Evolutionary conservation across 768 basidiomycete species (phyloP).

Genomic region (Tricholoma terreum): DNA sequence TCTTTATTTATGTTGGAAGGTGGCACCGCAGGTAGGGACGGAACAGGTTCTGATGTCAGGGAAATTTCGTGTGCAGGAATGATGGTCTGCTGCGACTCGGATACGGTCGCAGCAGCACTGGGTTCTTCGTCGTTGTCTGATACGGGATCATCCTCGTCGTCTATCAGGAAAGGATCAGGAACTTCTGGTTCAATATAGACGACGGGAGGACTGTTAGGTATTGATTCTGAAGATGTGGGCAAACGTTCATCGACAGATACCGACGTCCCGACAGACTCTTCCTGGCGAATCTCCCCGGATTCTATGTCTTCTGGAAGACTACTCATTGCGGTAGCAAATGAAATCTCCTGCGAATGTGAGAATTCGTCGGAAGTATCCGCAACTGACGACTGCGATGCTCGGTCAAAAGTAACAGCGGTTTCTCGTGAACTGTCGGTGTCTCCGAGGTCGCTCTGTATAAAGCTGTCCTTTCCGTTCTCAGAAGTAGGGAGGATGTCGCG

Average conservation of each 20-base stretch:
- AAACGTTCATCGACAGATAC: background rate
- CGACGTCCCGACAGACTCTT: conserved; percentile 5
- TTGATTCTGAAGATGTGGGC: conserved; percentile 6
- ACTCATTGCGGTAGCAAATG: background rate
- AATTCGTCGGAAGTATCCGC: background rate
- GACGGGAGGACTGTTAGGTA: conserved; percentile 26
- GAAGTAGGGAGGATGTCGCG: conserved; percentile 14
- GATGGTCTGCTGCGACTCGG: conserved; percentile 32
- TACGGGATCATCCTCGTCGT: conserved; percentile 39
- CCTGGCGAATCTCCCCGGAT: background rate
- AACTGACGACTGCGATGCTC: conserved; percentile 7
- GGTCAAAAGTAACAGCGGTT: conserved; percentile 4
- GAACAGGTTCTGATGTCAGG: conserved; percentile 33
- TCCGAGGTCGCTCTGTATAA: conserved; percentile 6
- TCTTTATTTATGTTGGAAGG: conserved; percentile 51
- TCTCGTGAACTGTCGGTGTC: conserved; percentile 6
- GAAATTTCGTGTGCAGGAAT: conserved; percentile 42
- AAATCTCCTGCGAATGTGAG: background rate
- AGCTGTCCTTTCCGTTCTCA: conserved; percentile 14
- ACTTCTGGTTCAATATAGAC: conserved; percentile 44
- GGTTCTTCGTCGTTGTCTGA: conserved; percentile 41
- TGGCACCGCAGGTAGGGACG: conserved; percentile 25
- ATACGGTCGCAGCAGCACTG: conserved; percentile 18
- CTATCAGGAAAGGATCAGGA: conserved; percentile 62
- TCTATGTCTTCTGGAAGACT: background rate